Evolutionary conservation across 805 yeast species (phyloP), one percentile per base, ranked within the genome.

Genomic region (Wickerhamomyces canadensis): DNA sequence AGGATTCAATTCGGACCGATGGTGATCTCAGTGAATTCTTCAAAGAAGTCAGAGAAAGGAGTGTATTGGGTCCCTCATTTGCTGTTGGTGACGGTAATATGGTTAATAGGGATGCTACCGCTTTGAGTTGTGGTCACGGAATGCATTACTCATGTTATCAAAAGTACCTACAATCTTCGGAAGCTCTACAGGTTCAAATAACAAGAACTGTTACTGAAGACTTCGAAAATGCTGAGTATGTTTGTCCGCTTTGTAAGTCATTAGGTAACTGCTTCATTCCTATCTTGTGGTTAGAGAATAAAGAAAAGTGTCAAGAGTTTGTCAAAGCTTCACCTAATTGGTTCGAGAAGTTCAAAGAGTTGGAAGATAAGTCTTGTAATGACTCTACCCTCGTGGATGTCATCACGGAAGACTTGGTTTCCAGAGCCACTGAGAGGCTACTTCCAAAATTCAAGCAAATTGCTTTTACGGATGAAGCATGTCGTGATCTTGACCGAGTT

Each of bases 231-330:
- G 75, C 78, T 7, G 95, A 89, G 51, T 82, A 85, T 47, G 62
- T 85, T 19, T 91, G 98, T 53, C 98, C 98, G 0, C 69, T 91
- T 26, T 91, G 98, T 65, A 87, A 87, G 42, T 82, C 95, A 0
- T 66, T 91, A 31, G 84, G 83, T 53, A 91, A 91, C 54, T 70
- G 82, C 41, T 87, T 91, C 54, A 62, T 91, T 30, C 98, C 98
- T 0, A 65, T 84, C 1, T 54, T 81, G 25, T 81, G 85, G 76
- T 52, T 67, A 3, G 48, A 63, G 4, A 81, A 81, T 51, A 61
- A 57, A 31, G 49, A 64, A 33, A 42, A 31, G 4, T 27, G 51
- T 3, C 14, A 36, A 1, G 40, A 43, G 4, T 50, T 44, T 30
- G 19, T 45, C 2, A 15, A 28, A 5, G n/a, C 37, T 9, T 24